Evolutionary conservation across 495 filamentous ascomycete species (phyloP).

Genomic region (Penicillium ucsense): DNA sequence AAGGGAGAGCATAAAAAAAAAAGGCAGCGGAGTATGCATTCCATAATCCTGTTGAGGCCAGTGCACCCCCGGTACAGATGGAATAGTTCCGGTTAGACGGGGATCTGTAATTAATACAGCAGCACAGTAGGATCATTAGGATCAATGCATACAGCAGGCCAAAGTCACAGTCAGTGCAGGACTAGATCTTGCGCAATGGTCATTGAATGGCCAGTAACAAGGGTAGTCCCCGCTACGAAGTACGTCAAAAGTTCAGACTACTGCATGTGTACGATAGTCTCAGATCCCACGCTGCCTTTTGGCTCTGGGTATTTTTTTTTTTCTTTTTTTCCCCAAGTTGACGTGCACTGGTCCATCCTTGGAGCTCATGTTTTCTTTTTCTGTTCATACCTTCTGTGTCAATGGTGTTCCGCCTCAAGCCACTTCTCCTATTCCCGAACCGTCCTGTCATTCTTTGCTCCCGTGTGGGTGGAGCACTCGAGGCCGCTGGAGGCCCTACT

Average conservation of each 20-base stretch:
- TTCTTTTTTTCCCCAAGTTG: too few relatives aligned
- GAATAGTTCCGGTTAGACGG: conserved; percentile 23
- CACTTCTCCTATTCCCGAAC: conserved; percentile 1
- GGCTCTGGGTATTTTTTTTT: too few relatives aligned
- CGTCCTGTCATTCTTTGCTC: neutral
- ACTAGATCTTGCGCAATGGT: too few relatives aligned
- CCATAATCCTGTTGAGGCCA: conserved; percentile 17
- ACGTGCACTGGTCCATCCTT: too few relatives aligned
- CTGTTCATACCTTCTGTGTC: too few relatives aligned
- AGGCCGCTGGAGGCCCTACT: neutral
- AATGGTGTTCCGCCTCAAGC: too few relatives aligned
- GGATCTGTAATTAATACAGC: neutral
- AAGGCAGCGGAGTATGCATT: conserved; percentile 24
- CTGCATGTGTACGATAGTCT: too few relatives aligned
- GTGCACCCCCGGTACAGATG: conserved; percentile 14
- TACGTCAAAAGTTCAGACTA: conserved; percentile 1
- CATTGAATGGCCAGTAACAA: neutral
- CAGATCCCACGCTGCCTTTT: too few relatives aligned
- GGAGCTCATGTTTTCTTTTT: too few relatives aligned
- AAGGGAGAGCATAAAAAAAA: neutral
- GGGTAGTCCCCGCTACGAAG: conserved; percentile 16
- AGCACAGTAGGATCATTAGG: too few relatives aligned
- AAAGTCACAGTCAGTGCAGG: too few relatives aligned
- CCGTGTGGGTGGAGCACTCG: neutral
- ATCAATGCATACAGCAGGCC: too few relatives aligned